Conservation (phyloP, 2,329 filamentous ascomycete genomes). For the Colletotrichum cereale region DNA sequence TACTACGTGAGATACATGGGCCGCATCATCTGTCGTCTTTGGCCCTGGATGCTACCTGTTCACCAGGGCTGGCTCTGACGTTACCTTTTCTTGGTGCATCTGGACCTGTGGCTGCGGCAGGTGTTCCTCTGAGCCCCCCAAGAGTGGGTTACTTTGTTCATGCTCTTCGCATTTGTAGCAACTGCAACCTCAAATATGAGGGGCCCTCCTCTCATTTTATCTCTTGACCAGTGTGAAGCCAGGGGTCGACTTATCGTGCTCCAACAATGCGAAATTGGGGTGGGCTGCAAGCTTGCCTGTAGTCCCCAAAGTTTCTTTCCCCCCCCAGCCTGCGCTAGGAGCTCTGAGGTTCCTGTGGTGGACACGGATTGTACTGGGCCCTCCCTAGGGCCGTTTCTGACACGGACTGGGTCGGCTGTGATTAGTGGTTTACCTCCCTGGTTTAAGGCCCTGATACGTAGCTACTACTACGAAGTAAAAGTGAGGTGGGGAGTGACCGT, state of each 20-base stretch:
- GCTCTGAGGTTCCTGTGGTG: constrained; percentile 2
- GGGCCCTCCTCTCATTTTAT: background rate
- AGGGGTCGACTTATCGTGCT: background rate
- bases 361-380: background rate
- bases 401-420: background rate
- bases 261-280: constrained; percentile 14
- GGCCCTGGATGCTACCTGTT: background rate
- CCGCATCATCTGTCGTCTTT: constrained; percentile 12
- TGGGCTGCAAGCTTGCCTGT: constrained; percentile 32
- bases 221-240: constrained; percentile 9
- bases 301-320: constrained; percentile 37
- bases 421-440: no score
- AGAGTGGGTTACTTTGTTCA: no score
- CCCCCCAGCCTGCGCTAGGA: constrained; percentile 19
- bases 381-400: background rate
- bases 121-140: background rate
- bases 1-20: constrained; percentile 6
- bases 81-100: constrained; percentile 6
- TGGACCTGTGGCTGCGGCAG: background rate
- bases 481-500: background rate
- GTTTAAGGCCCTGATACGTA: background rate
- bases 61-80: constrained; percentile 14
- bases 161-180: background rate
- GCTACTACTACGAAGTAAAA: background rate
- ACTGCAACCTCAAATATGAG: background rate